phyloP scores from a whole-genome alignment of 495 filamentous ascomycete species.

The Penicillium turbatum region DNA sequence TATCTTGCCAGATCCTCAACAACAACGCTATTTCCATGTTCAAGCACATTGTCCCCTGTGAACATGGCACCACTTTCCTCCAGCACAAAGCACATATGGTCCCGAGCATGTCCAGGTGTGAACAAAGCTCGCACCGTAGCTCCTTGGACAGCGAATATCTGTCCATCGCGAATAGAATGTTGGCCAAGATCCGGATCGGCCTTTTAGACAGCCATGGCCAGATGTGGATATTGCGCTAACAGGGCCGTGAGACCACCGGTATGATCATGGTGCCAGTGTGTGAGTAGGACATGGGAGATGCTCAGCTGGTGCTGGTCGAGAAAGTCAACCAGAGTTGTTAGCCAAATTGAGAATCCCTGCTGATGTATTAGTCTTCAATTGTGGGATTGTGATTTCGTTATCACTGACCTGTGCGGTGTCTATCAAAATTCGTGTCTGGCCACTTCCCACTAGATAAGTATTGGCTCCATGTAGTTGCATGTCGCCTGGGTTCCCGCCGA shows the following conservation, averaged over 20 bases:
- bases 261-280: conserved; percentile 85
- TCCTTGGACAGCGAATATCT: conserved; percentile 37
- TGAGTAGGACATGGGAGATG: conserved; percentile 58
- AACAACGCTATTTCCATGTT: conserved; percentile 32
- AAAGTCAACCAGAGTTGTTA: conserved; percentile 20
- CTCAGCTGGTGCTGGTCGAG: conserved; percentile 33
- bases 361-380: background rate
- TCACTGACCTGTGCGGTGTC: conserved; percentile 55
- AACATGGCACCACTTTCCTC: conserved; percentile 70
- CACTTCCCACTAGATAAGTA: conserved; percentile 72
- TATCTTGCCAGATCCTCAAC: conserved; percentile 36
- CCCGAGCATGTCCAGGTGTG: conserved; percentile 39
- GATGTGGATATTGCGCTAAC: conserved; percentile 46
- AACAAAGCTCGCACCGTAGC: conserved; percentile 39
- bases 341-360: conserved; percentile 36
- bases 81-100: conserved; percentile 48
- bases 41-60: conserved; percentile 68
- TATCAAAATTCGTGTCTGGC: conserved; percentile 56
- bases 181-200: conserved; percentile 46
- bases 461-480: conserved; percentile 63
- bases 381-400: background rate
- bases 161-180: conserved; percentile 36
- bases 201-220: conserved; percentile 34
- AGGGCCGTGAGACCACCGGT: conserved; percentile 64
- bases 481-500: conserved; percentile 68